Evolutionary conservation across 306 rosid genomes (phyloP).

Genomic region (Hippophae tibetana): DNA sequence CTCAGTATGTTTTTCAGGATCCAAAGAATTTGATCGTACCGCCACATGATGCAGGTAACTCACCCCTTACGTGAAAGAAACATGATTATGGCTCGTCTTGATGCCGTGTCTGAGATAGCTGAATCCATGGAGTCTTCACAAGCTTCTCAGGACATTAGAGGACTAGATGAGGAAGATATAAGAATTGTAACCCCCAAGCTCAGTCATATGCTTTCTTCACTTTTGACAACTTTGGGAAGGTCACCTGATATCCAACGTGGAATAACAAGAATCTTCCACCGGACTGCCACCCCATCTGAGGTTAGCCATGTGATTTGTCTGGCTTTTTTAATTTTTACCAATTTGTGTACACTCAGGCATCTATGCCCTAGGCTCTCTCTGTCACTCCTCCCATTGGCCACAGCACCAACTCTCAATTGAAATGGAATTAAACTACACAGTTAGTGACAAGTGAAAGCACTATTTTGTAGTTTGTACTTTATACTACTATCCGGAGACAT

Average conservation of each 20-base stretch:
- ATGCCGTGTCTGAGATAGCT: conserved; percentile 84
- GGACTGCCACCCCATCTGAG: conserved; percentile 80
- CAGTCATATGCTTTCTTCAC: conserved; percentile 50
- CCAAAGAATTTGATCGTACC: conserved; percentile 19
- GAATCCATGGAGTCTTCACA: conserved; percentile 71
- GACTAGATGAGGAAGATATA: conserved; percentile 26
- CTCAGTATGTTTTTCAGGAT: conserved; percentile 10
- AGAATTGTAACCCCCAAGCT: conserved; percentile 37
- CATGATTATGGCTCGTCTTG: conserved; percentile 72
- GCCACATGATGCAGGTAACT: conserved; percentile 56
- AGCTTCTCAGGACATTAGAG: conserved; percentile 27
- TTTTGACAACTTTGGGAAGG: conserved; percentile 61
- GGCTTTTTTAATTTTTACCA: too few species aligned
- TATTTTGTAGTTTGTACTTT: too few species aligned
- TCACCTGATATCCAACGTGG: conserved; percentile 88
- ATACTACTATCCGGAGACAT: too few species aligned
- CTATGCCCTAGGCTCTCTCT: not conserved
- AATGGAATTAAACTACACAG: not conserved
- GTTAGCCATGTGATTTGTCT: conserved; percentile 24
- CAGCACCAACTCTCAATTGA: not conserved
- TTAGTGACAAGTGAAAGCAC: not conserved
- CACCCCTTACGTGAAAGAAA: conserved; percentile 80
- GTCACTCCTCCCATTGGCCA: not conserved
- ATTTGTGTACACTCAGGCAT: not conserved
- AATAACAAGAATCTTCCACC: conserved; percentile 77